A percentile compares a stretch with the other conserved stretches of the same genome.
phyloP scores from a whole-genome alignment of 768 basidiomycete species.

The Tremella fuciformis region DNA sequence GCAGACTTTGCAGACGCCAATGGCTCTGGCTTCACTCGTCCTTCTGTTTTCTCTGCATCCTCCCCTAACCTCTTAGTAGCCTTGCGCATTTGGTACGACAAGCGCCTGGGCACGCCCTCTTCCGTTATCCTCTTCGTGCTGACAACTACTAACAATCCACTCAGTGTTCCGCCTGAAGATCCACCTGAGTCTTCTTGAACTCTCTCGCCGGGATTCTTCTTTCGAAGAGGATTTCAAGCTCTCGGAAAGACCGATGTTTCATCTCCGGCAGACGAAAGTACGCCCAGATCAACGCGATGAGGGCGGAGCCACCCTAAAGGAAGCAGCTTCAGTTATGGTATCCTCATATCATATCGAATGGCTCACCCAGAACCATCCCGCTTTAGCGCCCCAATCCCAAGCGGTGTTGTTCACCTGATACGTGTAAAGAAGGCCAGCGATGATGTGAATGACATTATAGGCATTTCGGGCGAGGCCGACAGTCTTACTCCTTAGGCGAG shows the following conservation, averaged over 20 bases:
- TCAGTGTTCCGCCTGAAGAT: no score
- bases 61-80: no score
- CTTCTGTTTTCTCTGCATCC: no score
- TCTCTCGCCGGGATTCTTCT: conserved; percentile 30
- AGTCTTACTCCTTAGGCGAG: conserved; percentile 20
- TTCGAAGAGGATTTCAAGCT: conserved; percentile 43
- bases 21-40: no score
- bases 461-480: conserved; percentile 28
- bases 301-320: conserved; percentile 21
- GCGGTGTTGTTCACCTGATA: conserved; percentile 23
- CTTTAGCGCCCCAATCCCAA: conserved; percentile 38
- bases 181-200: conserved; percentile 26
- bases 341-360: not conserved
- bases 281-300: conserved; percentile 13
- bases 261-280: conserved; percentile 19
- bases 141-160: no score
- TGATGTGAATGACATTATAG: conserved; percentile 24
- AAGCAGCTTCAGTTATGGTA: conserved; percentile 24
- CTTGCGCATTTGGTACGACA: no score
- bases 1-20: no score
- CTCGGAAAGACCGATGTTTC: conserved; percentile 16
- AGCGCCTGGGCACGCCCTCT: no score
- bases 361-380: conserved; percentile 1
- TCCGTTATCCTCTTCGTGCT: no score
- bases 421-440: conserved; percentile 20